A percentile compares a stretch with the other conserved stretches of the same genome.
Conservation (phyloP, 345 rosid species). For the Sisymbrium irio region DNA sequence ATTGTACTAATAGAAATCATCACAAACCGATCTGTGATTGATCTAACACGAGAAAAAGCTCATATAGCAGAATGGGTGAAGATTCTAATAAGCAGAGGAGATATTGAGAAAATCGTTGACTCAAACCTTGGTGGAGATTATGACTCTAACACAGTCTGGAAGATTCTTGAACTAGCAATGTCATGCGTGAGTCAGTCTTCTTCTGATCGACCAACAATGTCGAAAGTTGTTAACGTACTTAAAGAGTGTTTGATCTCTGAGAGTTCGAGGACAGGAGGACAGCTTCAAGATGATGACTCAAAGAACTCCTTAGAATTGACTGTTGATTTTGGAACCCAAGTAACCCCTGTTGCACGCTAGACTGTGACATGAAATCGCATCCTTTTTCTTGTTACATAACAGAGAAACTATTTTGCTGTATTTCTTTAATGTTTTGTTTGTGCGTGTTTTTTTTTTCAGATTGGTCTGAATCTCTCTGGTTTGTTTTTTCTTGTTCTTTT, state of each 20-base stretch:
- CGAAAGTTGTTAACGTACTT: conserved; percentile 9
- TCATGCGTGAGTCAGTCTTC: conserved; percentile 26
- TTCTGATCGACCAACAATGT: conserved; percentile 33
- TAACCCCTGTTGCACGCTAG: conserved; percentile 30
- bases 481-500: background rate
- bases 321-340: background rate
- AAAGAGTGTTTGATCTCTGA: conserved; percentile 27
- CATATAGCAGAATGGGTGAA: conserved; percentile 32
- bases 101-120: conserved; percentile 20
- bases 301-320: conserved; percentile 18
- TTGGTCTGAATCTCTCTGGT: background rate
- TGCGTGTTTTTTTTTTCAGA: background rate
- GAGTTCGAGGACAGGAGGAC: background rate
- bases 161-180: conserved; percentile 32
- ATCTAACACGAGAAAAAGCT: conserved; percentile 17
- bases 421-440: background rate
- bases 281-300: conserved; percentile 17
- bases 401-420: background rate
- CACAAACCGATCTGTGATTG: conserved; percentile 34
- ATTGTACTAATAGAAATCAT: conserved; percentile 43
- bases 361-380: background rate
- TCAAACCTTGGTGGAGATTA: conserved; percentile 21
- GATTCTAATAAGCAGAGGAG: conserved; percentile 14
- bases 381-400: background rate
- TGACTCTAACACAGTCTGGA: conserved; percentile 23